Percentiles rank a stretch among this genome's conserved stretches.
These are phyloP conservation scores for Penstemon eatonii DNA, from an alignment of 257 asterid genomes.

Conservation along the genomic window DNA sequence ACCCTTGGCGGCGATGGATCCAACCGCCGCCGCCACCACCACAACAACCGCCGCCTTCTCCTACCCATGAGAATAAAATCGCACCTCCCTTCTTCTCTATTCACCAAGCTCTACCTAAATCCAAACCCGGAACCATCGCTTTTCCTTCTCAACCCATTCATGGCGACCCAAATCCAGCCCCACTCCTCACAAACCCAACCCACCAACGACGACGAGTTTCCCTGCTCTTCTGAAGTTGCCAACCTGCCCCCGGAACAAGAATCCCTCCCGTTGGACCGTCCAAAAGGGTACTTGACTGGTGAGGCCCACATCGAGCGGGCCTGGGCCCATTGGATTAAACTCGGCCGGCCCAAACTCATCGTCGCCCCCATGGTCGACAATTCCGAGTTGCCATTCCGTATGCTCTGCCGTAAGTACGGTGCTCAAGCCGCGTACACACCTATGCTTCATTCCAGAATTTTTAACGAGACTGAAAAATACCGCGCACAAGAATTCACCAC, in stretches of 20 bases:
- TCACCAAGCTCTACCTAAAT: slow-evolving; percentile 21
- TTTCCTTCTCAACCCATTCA: slow-evolving; percentile 29
- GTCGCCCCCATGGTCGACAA: slow-evolving; percentile 99
- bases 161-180: slow-evolving; percentile 53
- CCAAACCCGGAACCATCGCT: not conserved
- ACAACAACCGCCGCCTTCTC: slow-evolving; percentile 19
- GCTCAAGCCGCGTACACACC: slow-evolving; percentile 98
- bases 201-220: slow-evolving; percentile 43
- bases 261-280: slow-evolving; percentile 31
- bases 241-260: slow-evolving; percentile 28
- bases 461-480: slow-evolving; percentile 70
- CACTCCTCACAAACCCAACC: slow-evolving; percentile 31
- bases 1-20: slow-evolving; percentile 37
- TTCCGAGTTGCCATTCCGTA: slow-evolving; percentile 94
- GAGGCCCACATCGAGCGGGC: slow-evolving; percentile 81
- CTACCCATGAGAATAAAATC: slow-evolving; percentile 45
- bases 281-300: slow-evolving; percentile 63
- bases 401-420: slow-evolving; percentile 93
- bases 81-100: slow-evolving; percentile 17
- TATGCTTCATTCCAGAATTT: slow-evolving; percentile 91
- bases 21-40: slow-evolving; percentile 29
- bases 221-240: slow-evolving; percentile 40
- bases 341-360: slow-evolving; percentile 70
- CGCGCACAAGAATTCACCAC: slow-evolving; percentile 84
- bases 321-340: slow-evolving; percentile 84